phyloP scores from a whole-genome alignment of 768 basidiomycete species.

The Auriscalpium vulgare region DNA sequence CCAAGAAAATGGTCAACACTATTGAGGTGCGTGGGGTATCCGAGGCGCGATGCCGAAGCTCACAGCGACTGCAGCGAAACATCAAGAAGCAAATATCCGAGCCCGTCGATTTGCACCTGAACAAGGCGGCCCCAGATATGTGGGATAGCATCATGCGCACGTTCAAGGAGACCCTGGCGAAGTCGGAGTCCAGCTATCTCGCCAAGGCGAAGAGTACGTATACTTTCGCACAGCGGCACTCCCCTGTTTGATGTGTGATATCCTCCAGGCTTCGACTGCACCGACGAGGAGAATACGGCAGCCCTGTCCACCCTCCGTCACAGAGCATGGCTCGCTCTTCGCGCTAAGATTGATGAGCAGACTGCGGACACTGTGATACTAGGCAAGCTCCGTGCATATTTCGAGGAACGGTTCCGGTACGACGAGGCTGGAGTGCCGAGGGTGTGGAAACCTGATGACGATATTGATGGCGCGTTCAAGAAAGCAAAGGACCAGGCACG shows the following conservation, averaged over 20 bases:
- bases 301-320: slow-evolving; percentile 65
- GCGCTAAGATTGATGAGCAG: slow-evolving; percentile 86
- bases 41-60: too few relatives aligned
- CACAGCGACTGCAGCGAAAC: slow-evolving; percentile 48
- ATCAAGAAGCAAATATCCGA: slow-evolving; percentile 93
- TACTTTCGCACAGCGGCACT: neutral
- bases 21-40: slow-evolving; percentile 64
- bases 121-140: slow-evolving; percentile 73
- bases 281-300: slow-evolving; percentile 73
- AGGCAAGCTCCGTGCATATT: slow-evolving; percentile 74
- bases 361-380: slow-evolving; percentile 82
- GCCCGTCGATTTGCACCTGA: slow-evolving; percentile 79
- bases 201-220: slow-evolving; percentile 82
- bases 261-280: slow-evolving; percentile 86
- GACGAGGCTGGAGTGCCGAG: slow-evolving; percentile 88
- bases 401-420: slow-evolving; percentile 96
- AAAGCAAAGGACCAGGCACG: slow-evolving; percentile 83
- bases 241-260: neutral
- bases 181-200: slow-evolving; percentile 72
- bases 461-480: slow-evolving; percentile 89
- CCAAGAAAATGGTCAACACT: slow-evolving; percentile 95
- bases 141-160: slow-evolving; percentile 80
- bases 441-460: slow-evolving; percentile 98
- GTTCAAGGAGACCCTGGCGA: slow-evolving; percentile 64
- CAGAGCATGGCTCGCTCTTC: slow-evolving; percentile 80